These are phyloP conservation scores for Mycena polygramma DNA, from an alignment of 768 basidiomycete species.

Conservation along the genomic window DNA sequence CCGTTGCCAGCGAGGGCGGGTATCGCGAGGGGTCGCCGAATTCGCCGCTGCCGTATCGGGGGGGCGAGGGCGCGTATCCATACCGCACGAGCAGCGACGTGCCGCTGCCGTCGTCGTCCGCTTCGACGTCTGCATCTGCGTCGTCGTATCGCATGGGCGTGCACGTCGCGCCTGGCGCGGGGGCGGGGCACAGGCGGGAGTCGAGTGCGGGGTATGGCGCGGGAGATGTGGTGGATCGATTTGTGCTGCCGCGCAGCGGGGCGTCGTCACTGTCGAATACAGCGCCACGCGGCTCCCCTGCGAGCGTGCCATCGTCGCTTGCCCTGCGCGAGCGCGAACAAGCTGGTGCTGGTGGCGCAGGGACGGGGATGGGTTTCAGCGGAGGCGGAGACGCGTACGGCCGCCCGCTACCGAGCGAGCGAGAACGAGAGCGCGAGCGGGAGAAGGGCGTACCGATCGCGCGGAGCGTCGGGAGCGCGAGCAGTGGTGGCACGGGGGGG, in stretches of 20 bases:
- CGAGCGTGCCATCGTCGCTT: slow-evolving; percentile 13
- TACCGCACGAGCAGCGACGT: neutral
- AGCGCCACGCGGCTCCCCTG: neutral
- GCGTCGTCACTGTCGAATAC: slow-evolving; percentile 13
- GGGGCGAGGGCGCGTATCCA: too few species aligned
- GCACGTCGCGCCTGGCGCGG: slow-evolving; percentile 25
- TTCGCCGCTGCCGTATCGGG: too few species aligned
- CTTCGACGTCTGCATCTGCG: slow-evolving; percentile 2
- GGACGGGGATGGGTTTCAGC: slow-evolving; percentile 10
- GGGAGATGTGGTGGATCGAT: slow-evolving; percentile 31
- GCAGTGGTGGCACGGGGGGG: too few species aligned
- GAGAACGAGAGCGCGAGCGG: slow-evolving; percentile 34
- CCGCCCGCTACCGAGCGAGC: slow-evolving; percentile 24
- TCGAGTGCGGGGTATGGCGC: neutral
- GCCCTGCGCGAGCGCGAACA: neutral
- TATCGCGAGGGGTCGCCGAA: neutral
- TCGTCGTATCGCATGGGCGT: slow-evolving; percentile 36
- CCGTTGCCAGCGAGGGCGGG: neutral
- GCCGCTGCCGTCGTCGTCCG: neutral
- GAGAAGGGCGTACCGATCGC: slow-evolving; percentile 37
- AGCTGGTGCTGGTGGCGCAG: neutral
- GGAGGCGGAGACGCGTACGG: neutral
- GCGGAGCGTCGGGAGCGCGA: too few species aligned
- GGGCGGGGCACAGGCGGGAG: slow-evolving; percentile 21
- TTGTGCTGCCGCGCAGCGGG: slow-evolving; percentile 33